Percentiles rank a stretch among this genome's conserved stretches.
Evolutionary conservation across 768 basidiomycete species (phyloP).

Genomic region (Boletus edulis): DNA sequence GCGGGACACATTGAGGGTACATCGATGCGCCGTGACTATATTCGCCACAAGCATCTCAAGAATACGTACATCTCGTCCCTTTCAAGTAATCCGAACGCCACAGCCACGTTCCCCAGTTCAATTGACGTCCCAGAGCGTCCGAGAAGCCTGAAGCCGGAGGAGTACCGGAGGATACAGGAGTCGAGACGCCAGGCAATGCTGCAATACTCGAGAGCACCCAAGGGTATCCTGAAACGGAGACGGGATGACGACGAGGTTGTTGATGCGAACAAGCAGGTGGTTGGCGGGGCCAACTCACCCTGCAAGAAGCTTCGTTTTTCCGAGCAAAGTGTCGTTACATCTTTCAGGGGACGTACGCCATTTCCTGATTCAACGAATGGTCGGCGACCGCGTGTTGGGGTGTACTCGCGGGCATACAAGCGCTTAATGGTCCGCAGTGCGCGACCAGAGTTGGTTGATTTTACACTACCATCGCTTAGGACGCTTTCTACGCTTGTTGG

Average conservation of each 20-base stretch:
- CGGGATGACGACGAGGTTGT: constrained; percentile 19
- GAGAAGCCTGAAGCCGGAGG: constrained; percentile 20
- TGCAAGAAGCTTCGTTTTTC: constrained; percentile 28
- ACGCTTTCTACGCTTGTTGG: constrained; percentile 33
- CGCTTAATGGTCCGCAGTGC: constrained; percentile 3
- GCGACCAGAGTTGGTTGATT: constrained; percentile 25
- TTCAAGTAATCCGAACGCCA: constrained; percentile 9
- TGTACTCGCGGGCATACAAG: constrained; percentile 13
- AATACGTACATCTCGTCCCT: constrained; percentile 28
- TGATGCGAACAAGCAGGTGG: constrained; percentile 3
- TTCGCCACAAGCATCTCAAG: constrained; percentile 28
- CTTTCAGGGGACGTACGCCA: constrained; percentile 13
- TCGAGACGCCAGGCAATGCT: constrained; percentile 28
- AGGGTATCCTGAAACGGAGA: constrained; percentile 29
- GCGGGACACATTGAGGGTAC: constrained; percentile 25
- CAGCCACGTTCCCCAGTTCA: constrained; percentile 13
- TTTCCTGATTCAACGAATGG: constrained; percentile 9
- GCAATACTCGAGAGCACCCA: constrained; percentile 21
- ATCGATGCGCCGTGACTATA: constrained; percentile 24
- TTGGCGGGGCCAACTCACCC: neutral
- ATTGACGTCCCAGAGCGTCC: constrained; percentile 18
- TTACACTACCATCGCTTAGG: constrained; percentile 31
- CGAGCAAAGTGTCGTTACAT: neutral
- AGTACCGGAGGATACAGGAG: constrained; percentile 25
- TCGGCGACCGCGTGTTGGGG: constrained; percentile 17